Conservation (phyloP, 1,284 basidiomycete genomes). For the Moesziomyces sp. region DNA sequence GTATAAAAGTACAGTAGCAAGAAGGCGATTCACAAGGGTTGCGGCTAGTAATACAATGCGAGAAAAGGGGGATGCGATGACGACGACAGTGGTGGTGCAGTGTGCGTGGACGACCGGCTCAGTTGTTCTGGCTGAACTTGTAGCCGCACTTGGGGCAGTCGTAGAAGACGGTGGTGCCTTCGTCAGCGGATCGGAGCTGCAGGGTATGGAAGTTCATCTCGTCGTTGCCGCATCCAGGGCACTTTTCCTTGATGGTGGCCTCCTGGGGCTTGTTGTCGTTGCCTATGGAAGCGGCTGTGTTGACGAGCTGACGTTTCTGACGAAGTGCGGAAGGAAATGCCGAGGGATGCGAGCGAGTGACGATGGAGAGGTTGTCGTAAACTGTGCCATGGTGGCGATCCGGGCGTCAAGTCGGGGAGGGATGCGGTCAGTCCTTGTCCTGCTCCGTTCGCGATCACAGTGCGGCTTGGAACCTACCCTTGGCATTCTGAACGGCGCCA, state of each 20-base stretch:
- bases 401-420: neutral
- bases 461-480: constrained; percentile 35
- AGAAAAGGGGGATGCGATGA: constrained; percentile 8
- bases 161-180: constrained; percentile 68
- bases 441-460: neutral
- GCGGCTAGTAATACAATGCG: constrained; percentile 31
- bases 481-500: constrained; percentile 78
- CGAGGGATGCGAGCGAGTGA: constrained; percentile 88
- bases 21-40: neutral
- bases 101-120: neutral
- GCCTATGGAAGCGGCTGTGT: constrained; percentile 66
- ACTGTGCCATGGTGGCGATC: constrained; percentile 71
- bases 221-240: constrained; percentile 81
- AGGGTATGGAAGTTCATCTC: constrained; percentile 70
- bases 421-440: neutral
- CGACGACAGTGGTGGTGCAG: neutral
- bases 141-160: constrained; percentile 68
- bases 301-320: constrained; percentile 86
- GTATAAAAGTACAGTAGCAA: constrained; percentile 5
- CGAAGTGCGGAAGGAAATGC: constrained; percentile 91
- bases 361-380: constrained; percentile 90
- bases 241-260: constrained; percentile 86
- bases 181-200: constrained; percentile 69
- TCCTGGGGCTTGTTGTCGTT: constrained; percentile 46
- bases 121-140: constrained; percentile 65